Base-by-base conservation (phyloP, 2,329 filamentous ascomycete species). In the Exutisphaerella laricina region DNA sequence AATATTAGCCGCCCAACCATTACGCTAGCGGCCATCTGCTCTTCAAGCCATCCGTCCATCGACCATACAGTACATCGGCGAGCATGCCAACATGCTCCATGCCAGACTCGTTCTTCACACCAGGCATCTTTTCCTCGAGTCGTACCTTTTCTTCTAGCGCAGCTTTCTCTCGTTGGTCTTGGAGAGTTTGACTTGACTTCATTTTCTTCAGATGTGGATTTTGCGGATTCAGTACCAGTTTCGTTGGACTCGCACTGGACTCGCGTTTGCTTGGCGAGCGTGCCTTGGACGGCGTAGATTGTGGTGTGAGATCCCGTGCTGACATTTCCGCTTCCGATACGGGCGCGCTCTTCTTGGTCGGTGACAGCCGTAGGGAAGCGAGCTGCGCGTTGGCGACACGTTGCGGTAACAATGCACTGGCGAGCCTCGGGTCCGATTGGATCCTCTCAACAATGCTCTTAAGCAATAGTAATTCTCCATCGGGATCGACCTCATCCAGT, bases 31-130 rank as follows among this genome's bases (percentile, higher is more conserved):
- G 55, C 71, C 71, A 74, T 32, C 70, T 55, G 20, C 49, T 58
- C 51, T 82, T 80, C 56, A 97, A 70, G 1, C 88, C 88, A 45
- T 94, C 86, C 2, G 83, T 80, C 92, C 92, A 98, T 31, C 90
- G 79, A 12, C 82, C 80, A 67, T 96, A 97, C 14, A 98, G 76
- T 14, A 94, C 86, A 63, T 96, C 88, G 1, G 86, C 87, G 26
- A 97, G 73, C 61, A 94, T 80, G 60, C 88, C 87, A 53, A 84
- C 85, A 66, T 96, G 90, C 65, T 96, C 89, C 86, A 96, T 90
- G 2, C 88, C 90, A 1, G 80, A 76, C 43, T 74, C 68, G 35
- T 70, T 63, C 50, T 77, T 71, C 8, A 32, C 49, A 4, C 76
- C 80, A 1, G 78, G 79, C 52, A 81, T 65, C 53, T 75, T 74